These are phyloP conservation scores for Rosa hybrid DNA, from an alignment of 331 rosid genomes.

Conservation along the genomic window DNA sequence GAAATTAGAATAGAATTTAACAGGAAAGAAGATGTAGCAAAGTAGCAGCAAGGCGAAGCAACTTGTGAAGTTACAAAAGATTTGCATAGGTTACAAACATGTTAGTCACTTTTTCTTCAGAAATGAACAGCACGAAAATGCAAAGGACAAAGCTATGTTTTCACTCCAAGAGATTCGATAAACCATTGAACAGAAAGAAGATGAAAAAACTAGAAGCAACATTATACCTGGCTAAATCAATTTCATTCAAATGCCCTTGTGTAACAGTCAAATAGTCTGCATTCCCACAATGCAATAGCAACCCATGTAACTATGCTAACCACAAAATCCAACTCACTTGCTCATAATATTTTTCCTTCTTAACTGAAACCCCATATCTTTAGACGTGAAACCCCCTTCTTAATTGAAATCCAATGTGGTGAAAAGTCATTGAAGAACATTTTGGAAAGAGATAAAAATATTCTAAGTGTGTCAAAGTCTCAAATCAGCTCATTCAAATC, in stretches of 20 bases:
- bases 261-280: not conserved
- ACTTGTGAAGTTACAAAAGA: conserved; percentile 29
- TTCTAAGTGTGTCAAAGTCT: not conserved
- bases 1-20: conserved; percentile 18
- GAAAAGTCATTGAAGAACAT: not conserved
- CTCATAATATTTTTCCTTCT: not conserved
- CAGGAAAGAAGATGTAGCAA: not conserved
- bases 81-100: conserved; percentile 19
- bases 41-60: conserved; percentile 21
- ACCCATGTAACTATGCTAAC: not conserved
- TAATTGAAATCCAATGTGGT: not conserved
- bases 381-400: too few species aligned
- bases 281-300: not conserved
- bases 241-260: not conserved
- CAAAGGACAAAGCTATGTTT: too few species aligned
- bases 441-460: not conserved
- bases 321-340: not conserved
- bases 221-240: too few species aligned
- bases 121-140: conserved; percentile 26
- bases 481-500: not conserved
- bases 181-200: too few species aligned
- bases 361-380: not conserved
- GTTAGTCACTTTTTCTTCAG: conserved; percentile 14
- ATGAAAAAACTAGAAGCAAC: too few species aligned
- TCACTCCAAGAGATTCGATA: too few species aligned